Base-by-base conservation (phyloP, 1,139 yeast species). In the Tardiomyces digboiensis region DNA sequence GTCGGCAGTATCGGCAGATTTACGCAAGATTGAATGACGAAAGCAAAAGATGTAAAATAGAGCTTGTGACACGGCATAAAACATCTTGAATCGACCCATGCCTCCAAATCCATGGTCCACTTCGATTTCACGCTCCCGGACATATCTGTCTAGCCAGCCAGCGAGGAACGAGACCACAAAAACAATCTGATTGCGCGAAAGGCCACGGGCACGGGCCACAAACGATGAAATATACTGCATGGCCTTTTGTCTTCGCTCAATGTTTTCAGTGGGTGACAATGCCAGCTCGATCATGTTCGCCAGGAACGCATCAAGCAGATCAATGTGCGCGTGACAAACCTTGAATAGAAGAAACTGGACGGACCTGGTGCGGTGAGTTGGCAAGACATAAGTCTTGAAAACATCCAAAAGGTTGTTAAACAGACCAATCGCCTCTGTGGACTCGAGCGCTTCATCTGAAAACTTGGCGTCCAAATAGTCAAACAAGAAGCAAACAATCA, bases 31-130 rank as follows among this genome's bases (percentile, higher is more conserved):
- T 40, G 75, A 66, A 62, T 85, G 85, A 50, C 97, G 75, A 65
- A 89, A 91, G 59, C 97, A 91, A 60, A 89, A 88, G 33, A 91
- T 86, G 62, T 91, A 91, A 52, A 93, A 72, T 44, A 91, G 67
- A 0, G 96, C 88, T 66, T 91, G 99, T 56, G 87, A 83, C 2
- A 93, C 86, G n/a, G 96, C 87, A 59, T 89, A 91, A 53, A 91
- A 86, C 60, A 88, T 72, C 57, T 82, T 82, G 65, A 88, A 89
- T 49, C 93, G 55, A 29, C 67, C 63, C 70, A 68, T 67, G 20
- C 64, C 60, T 6, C 62, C 62, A 18, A 55, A 38, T n/a, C 72
- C 66, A 44, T 74, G 78, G 42, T 73, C 74, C 3, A 86, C 83
- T 60, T 88, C 97, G 43, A 72, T 68, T 61, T 91, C 97, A 55